Base-by-base conservation (phyloP, 176 grass and related monocot species). In the Luzula sylvatica region DNA sequence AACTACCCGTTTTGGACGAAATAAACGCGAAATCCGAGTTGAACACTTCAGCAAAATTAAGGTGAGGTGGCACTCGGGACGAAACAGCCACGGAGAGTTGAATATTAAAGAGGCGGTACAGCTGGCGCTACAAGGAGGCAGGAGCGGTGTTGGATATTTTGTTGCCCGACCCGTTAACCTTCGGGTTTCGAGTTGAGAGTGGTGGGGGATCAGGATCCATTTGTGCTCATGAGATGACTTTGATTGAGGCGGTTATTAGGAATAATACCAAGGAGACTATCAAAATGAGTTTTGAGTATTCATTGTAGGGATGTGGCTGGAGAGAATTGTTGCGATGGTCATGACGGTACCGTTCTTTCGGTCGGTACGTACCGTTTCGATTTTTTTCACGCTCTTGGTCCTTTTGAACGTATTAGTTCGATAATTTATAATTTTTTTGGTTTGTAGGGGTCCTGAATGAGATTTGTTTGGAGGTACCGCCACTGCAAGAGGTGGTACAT, bases 261-360 rank as follows among this genome's bases (percentile, higher is more conserved):
- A 98, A 98, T 50, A 98, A 98, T 47, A 98, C 92, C 4, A 98
- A 87, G 24, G 92, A 90, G 79, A 80, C 48, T 67, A 98, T 98
- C 58, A 50, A 3, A 56, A 86, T 98, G 78, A 87, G 71, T 61
- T 86, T n/a, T 90, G 32, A 83, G 63, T 40, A 67, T 98, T 66
- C 76, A 78, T 58, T 98, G 92, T 64, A 90, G 65, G 76, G 92
- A 98, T 80, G 92, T 98, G 24, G 92, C 92, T 3, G 86, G 92
- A 58, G 47, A 80, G 21, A 98, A 90, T 77, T 98, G 92, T 54
- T 76, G 78, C 0, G 78, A 90, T 0, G 81, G 87, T 64, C 81
- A 80, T 56, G 88, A 75, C 53, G 78, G 75, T 21, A 98, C 92
- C 17, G 81, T 90, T 20, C 72, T 98, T 26, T 98, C 81, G 86